Evolutionary conservation across 1,284 basidiomycete genomes (phyloP), one percentile per base, ranked within the genome.

Genomic region (Trichosporon inkin): DNA sequence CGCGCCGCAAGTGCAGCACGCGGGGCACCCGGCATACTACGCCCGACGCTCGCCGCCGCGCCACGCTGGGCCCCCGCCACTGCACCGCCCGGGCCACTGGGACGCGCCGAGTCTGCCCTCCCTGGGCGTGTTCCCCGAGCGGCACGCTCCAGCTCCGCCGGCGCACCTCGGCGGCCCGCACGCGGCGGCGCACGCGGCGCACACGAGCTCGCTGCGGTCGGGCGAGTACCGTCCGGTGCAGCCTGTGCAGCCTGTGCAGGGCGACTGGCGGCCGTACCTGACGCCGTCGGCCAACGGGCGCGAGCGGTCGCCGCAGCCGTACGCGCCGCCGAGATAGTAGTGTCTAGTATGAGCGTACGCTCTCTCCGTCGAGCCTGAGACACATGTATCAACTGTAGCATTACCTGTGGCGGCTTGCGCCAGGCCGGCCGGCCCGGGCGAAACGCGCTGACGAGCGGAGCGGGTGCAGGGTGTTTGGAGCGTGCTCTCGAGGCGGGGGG

Each of bases 261-360:
- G 58, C 34, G 62, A 63, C 53, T 63, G 62, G 62, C 28, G 62
- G 38, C 56, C 62, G 39, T 63, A 63, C 53, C 47, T 63, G 10
- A 47, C 41, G 1, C n/a, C 55, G 8, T 47, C 62, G 13, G 53
- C 58, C 20, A 60, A 57, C 20, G 55, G 58, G 11, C 19, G 34
- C 7, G 51, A 37, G 34, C 20, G 52, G 44, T 57, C 53, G 38
- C 53, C 44, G 37, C 56, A 58, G 53, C 47, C 60, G 36, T 62
- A 52, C 53, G 44, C 24, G 2, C 56, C 51, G 20, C 57, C 24
- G 3, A 13, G 57, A 10, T 58, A 53, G 22, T 8, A 32, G 28
- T 32, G 8, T 32, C 28, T 32, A 4, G 4, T 32, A 32, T 8
- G 20, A 44, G 10, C 6, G 10, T 17, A 20, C 10, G 6, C 40